A percentile compares a stretch with the other conserved stretches of the same genome.
These are phyloP conservation scores for Stachybotrys elegans DNA, from an alignment of 2,329 filamentous ascomycete genomes.

Conservation along the genomic window DNA sequence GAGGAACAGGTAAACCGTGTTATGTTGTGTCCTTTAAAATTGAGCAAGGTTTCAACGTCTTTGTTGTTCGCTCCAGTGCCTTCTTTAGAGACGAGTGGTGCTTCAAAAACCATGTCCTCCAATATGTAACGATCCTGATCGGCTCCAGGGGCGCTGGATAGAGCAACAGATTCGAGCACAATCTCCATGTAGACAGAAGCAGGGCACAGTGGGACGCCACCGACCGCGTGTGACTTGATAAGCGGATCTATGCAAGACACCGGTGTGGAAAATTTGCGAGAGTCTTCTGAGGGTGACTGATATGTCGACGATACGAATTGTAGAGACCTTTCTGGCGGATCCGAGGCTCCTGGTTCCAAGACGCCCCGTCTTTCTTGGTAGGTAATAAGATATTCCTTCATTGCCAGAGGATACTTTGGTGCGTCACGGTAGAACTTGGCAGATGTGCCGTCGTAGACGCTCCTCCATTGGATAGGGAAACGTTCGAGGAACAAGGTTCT, in stretches of 20 bases:
- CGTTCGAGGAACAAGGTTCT: not conserved
- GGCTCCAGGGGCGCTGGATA: not conserved
- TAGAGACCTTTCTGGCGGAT: too few relatives aligned
- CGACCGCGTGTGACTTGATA: conserved; percentile 15
- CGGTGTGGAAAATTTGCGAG: conserved; percentile 8
- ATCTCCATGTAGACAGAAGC: conserved; percentile 18
- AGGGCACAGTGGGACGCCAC: conserved; percentile 13
- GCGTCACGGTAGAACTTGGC: not conserved
- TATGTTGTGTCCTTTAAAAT: not conserved
- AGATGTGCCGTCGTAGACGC: not conserved
- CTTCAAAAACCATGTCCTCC: not conserved
- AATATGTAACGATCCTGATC: not conserved
- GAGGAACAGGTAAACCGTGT: not conserved
- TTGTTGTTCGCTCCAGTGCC: not conserved
- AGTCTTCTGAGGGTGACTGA: not conserved
- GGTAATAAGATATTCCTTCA: not conserved
- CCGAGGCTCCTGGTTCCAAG: not conserved
- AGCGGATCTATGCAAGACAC: conserved; percentile 6
- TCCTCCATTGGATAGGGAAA: not conserved
- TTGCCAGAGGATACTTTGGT: not conserved
- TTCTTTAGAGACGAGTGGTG: not conserved
- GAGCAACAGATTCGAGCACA: conserved; percentile 11
- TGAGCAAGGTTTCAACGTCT: too few relatives aligned
- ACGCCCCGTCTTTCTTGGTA: too few relatives aligned
- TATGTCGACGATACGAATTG: not conserved